Evolutionary conservation across 352 stramenopile species (phyloP).

Genomic region (Pythium angustatum): DNA sequence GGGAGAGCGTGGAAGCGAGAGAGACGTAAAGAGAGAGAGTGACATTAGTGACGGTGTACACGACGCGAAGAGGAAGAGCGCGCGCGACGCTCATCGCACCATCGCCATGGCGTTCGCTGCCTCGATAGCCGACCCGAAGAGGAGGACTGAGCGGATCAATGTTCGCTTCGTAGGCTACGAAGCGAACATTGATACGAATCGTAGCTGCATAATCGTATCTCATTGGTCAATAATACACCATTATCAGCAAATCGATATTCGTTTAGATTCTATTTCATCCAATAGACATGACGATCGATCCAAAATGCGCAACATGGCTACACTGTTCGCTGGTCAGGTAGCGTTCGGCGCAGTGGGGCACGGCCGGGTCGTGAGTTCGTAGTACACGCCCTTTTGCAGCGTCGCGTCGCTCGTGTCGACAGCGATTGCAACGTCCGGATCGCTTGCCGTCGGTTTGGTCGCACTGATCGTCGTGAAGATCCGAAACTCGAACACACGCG

Average conservation of each 20-base stretch:
- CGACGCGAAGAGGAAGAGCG: neutral
- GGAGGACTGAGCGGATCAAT: neutral
- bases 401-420: slow-evolving; percentile 35
- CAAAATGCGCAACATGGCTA: slow-evolving; percentile 1
- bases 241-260: neutral
- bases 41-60: too few species aligned
- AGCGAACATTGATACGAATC: neutral
- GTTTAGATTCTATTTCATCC: neutral
- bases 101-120: slow-evolving; percentile 12
- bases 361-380: slow-evolving; percentile 28
- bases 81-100: slow-evolving; percentile 3
- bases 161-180: neutral
- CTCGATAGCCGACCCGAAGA: neutral
- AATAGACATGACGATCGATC: too few species aligned
- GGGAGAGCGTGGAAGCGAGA: neutral
- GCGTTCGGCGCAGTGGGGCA: neutral
- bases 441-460: slow-evolving; percentile 14
- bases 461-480: slow-evolving; percentile 32
- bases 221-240: neutral
- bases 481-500: slow-evolving; percentile 30
- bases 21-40: neutral
- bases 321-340: neutral
- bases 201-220: too few species aligned
- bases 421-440: slow-evolving; percentile 34
- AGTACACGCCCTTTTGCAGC: slow-evolving; percentile 33